Percentiles rank a stretch among this genome's conserved stretches.
Conservation (phyloP, 257 asterid species). For the Capsicum pubescens region DNA sequence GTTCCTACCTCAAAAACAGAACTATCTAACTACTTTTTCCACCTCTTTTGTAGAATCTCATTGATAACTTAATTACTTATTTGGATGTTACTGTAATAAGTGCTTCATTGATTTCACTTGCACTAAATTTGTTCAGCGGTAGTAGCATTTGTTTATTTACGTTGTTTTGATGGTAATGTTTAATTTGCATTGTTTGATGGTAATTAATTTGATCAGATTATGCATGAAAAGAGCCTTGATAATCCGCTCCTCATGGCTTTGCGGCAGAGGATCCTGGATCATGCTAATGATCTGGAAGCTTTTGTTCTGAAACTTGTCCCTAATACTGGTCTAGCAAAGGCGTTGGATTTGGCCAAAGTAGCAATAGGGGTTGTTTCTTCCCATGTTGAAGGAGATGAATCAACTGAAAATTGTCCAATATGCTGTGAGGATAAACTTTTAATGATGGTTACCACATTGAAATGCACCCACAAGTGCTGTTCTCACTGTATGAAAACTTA, state of each 20-base stretch:
- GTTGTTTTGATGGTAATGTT: background rate
- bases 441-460: slow-evolving; percentile 67
- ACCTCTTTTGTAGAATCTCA: background rate
- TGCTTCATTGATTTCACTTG: background rate
- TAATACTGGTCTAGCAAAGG: slow-evolving; percentile 46
- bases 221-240: slow-evolving; percentile 55
- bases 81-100: background rate
- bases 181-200: background rate
- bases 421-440: slow-evolving; percentile 82
- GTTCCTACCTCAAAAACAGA: background rate
- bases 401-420: slow-evolving; percentile 69
- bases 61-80: background rate
- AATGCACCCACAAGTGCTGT: slow-evolving; percentile 89
- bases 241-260: slow-evolving; percentile 74
- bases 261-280: slow-evolving; percentile 73
- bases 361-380: slow-evolving; percentile 79
- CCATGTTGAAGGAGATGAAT: slow-evolving; percentile 47
- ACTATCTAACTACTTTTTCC: background rate
- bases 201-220: slow-evolving; percentile 53
- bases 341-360: slow-evolving; percentile 71
- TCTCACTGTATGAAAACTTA: slow-evolving; percentile 87
- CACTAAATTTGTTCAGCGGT: background rate
- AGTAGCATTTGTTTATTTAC: background rate
- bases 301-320: slow-evolving; percentile 63
- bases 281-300: slow-evolving; percentile 55